These are phyloP conservation scores for Porphyrellus cyaneotinctus DNA, from an alignment of 768 basidiomycete species.

Conservation along the genomic window DNA sequence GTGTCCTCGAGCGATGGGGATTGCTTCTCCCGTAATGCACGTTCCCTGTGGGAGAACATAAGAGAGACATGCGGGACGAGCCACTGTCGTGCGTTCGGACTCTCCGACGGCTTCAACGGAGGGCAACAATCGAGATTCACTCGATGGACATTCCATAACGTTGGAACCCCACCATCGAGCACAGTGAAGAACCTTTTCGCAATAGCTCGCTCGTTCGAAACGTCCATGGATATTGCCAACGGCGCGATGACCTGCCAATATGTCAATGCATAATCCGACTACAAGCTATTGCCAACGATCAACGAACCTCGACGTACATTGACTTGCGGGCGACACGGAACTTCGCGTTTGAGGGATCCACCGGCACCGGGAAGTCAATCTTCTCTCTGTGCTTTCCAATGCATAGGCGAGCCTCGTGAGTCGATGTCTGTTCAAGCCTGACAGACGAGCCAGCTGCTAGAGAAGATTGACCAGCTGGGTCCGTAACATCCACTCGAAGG, in stretches of 20 bases:
- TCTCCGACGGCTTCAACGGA: slow-evolving; percentile 21
- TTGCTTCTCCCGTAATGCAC: not conserved
- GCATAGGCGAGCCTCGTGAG: slow-evolving; percentile 1
- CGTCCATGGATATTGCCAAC: slow-evolving; percentile 11
- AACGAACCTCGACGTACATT: slow-evolving; percentile 39
- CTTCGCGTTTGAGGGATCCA: slow-evolving; percentile 35
- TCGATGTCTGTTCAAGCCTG: slow-evolving; percentile 10
- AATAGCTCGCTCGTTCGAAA: slow-evolving; percentile 15
- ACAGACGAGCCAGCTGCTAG: slow-evolving; percentile 18
- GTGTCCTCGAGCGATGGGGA: slow-evolving; percentile 14
- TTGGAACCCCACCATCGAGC: slow-evolving; percentile 9
- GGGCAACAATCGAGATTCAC: slow-evolving; percentile 37
- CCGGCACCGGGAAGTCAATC: slow-evolving; percentile 42
- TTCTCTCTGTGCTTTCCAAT: slow-evolving; percentile 20
- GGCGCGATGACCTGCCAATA: slow-evolving; percentile 20
- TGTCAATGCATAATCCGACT: not conserved
- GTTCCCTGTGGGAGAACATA: slow-evolving; percentile 34
- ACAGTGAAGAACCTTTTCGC: slow-evolving; percentile 30
- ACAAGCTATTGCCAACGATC: not conserved
- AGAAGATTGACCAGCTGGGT: slow-evolving; percentile 17
- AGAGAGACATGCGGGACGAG: slow-evolving; percentile 29
- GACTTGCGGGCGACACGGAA: slow-evolving; percentile 53
- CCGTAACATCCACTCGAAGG: slow-evolving; percentile 20
- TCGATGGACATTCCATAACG: slow-evolving; percentile 38
- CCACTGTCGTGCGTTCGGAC: slow-evolving; percentile 25